Evolutionary conservation across 2,329 filamentous ascomycete genomes (phyloP), one percentile per base, ranked within the genome.

Genomic region (Cladophialophora carrionii): DNA sequence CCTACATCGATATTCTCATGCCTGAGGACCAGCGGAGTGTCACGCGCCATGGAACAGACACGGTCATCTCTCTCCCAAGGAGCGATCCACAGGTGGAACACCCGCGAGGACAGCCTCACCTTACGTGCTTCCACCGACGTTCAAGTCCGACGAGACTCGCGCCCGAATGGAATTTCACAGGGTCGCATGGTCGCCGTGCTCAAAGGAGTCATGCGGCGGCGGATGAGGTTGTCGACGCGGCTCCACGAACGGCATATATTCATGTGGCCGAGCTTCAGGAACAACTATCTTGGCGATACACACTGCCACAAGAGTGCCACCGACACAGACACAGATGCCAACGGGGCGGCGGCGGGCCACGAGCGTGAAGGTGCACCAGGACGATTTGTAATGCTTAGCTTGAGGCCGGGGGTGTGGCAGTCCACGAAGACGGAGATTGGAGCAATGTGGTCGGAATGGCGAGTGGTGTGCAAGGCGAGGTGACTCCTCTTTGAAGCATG

Each of bases 1-100:
- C 54, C 24, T 56, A 41, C 17, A 56, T 56, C 54, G 54, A 56
- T 22, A n/a, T 56, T 5, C 5, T 56, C n/a, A 41, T 56, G 29
- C 32, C 32, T 37, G 20, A 32, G 3, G 53, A 55, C 12, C 26
- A 14, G 10, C 12, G 4, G 10, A 14, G n/a, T 43, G 8, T 14
- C 6, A 34, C 3, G 43, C 3, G 14, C 43, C 8, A 1, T 22
- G 43, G n/a, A 48, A n/a, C 2, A 17, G 43, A 48, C 43, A 22
- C 43, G 5, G 43, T 48, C 43, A 20, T 48, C 43, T 48, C 43
- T 12, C 43, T 48, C 7, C 41, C 43, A 10, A 10, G 32, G 32
- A 34, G 32, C 4, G 32, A 34, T 2, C 32, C 32, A 10, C 8
- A 34, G 32, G 7, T 8, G 29, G 2, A 34, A 10, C 26, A 12